Base-by-base conservation (phyloP, 2,329 filamentous ascomycete genomes). In the Neodidymelliopsis sp. region DNA sequence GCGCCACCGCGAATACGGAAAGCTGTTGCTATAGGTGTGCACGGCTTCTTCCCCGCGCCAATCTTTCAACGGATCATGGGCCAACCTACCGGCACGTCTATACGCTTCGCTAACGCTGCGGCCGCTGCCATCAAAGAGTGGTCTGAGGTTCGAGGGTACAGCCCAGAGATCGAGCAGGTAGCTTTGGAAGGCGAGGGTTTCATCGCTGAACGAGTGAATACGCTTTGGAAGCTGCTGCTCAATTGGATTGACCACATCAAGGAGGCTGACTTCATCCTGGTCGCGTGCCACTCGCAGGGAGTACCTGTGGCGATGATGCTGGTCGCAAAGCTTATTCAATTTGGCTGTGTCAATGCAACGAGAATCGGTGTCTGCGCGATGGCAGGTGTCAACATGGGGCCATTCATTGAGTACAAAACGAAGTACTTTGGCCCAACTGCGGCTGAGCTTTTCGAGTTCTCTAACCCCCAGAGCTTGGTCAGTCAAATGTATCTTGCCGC, bases 261-360 rank as follows among this genome's bases (percentile, higher is more conserved):
- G 40, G 83, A 83, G 42, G 92, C 94, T 0, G 94, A 99, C 72
- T 87, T 97, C 53, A 87, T 99, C 30, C 74, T 99, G 28, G 78
- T 99, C n/a, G 91, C 91, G 2, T 96, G 91, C 52, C 94, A 99
- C 71, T 96, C 91, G 2, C 94, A 99, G 72, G 94, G 94, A 16
- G 94, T 97, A 0, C 94, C 94, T 0, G 94, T 99, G 0, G 88
- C 89, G 5, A 83, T 96, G 51, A 97, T 97, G 86, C 80, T 99
- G 3, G 81, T 97, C 4, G 91, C 92, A 4, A 97, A 96, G 72
- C 79, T 99, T 30, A 92, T 99, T 43, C 88, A 94, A 42, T 86
- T 97, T 50, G 92, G 92, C 2, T 90, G 94, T 58, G 82, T 97
- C 22, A 86, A 85, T 11, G 82, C 83, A 11, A 53, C 60, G 1